Percentiles rank a stretch among this genome's conserved stretches.
Conservation (phyloP, 345 rosid genomes). For the Excoecaria agallocha region DNA sequence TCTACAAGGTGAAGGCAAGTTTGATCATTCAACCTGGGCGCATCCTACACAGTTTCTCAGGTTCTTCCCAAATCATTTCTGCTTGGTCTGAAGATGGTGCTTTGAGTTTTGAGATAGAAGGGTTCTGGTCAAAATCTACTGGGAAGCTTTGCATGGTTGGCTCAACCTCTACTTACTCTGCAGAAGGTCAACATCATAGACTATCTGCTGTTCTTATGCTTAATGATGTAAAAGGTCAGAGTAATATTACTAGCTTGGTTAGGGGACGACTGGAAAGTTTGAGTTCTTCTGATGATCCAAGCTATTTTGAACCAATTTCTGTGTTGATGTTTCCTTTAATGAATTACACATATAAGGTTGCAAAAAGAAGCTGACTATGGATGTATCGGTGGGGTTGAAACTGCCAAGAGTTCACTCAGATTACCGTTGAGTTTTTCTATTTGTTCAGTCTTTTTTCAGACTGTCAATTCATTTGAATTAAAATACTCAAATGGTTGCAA, state of each 20-base stretch:
- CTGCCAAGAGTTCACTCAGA: not conserved
- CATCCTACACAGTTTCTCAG: not conserved
- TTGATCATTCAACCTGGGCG: constrained; percentile 11
- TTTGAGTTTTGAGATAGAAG: constrained; percentile 27
- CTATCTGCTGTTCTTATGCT: constrained; percentile 28
- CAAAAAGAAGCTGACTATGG: constrained; percentile 1
- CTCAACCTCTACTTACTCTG: constrained; percentile 11
- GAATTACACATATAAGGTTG: constrained; percentile 20
- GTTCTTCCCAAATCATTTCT: not conserved
- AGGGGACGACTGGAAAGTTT: constrained; percentile 27
- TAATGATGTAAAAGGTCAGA: constrained; percentile 14
- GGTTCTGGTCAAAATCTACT: constrained; percentile 30
- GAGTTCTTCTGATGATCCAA: constrained; percentile 11
- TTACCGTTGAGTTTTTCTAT: constrained; percentile 18
- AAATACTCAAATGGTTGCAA: constrained; percentile 23
- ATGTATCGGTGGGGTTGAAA: not conserved
- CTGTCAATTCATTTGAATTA: not conserved
- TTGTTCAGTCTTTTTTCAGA: constrained; percentile 16
- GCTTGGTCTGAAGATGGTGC: not conserved
- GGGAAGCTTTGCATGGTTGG: constrained; percentile 45
- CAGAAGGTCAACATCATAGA: constrained; percentile 16
- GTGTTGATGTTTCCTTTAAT: constrained; percentile 27
- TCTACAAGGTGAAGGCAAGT: constrained; percentile 29
- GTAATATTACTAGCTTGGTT: constrained; percentile 24
- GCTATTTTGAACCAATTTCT: constrained; percentile 25